Base-by-base conservation (phyloP, 1,284 basidiomycete genomes). In the Ustilago bromivora region DNA sequence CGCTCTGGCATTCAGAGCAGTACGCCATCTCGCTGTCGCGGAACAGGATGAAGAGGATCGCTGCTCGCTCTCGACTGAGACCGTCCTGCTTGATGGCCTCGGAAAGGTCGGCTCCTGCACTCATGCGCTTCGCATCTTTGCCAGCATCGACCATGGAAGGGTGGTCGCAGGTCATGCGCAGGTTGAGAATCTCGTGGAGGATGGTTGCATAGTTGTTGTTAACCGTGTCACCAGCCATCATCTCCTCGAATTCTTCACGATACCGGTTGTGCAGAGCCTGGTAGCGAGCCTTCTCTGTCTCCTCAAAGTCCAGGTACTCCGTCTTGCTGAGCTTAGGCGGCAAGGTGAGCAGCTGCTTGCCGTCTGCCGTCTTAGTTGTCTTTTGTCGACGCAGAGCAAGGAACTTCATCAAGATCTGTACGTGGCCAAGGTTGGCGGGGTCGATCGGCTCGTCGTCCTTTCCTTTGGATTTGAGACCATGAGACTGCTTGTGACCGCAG, bases 181-280 rank as follows among this genome's bases (percentile, higher is more conserved):
- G 90, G 34, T 82, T 82, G 36, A 80, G 73, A 57, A 86, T 86
- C 88, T 96, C 96, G 88, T 98, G 96, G 76, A 99, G 87, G 80
- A 99, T 97, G 60, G 95, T 95, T 67, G 97, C 96, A 82, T 98
- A 98, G 85, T 98, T 98, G 90, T 96, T 96, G 91, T 94, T 94
- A 41, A 87, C 84, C 57, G 97, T 92, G 86, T 96, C 93, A 80
- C 93, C 93, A 85, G 93, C 93, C 86, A 92, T 90, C 65, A 98
- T 89, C 84, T 94, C 92, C 76, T 91, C 91, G 47, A 98, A 97
- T 86, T 95, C 94, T 61, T 93, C 92, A 87, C 94, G 94, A 70
- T 94, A 95, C 85, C 93, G 92, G 64, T 89, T 89, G 88, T 94
- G 95, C 87, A 94, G 94, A 63, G 90, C 90, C 81, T 94, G 90